Evolutionary conservation across 768 basidiomycete species (phyloP).

Genomic region (Tulasnella calospora): DNA sequence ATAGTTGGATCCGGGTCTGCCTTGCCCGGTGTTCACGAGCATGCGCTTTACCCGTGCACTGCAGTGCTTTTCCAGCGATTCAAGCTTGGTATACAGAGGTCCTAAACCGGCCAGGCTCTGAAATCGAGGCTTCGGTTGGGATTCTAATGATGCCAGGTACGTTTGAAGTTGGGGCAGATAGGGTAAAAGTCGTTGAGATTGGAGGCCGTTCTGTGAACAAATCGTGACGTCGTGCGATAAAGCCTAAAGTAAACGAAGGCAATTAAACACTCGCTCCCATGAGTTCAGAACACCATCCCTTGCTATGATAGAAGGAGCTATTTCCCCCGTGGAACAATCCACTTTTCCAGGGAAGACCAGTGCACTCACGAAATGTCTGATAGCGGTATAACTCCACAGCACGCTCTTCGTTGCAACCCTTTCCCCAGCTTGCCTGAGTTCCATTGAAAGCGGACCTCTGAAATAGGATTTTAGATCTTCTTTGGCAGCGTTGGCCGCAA

Average conservation of each 20-base stretch:
- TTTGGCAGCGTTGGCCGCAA: constrained; percentile 58
- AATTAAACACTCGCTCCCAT: neutral
- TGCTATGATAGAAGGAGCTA: neutral
- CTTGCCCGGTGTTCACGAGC: constrained; percentile 2
- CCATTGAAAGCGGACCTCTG: constrained; percentile 64
- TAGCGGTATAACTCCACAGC: constrained; percentile 71
- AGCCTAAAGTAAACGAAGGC: constrained; percentile 42
- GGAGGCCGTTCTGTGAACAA: constrained; percentile 60
- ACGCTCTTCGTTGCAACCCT: constrained; percentile 75
- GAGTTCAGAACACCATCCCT: neutral
- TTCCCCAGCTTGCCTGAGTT: constrained; percentile 71
- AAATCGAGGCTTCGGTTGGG: constrained; percentile 53
- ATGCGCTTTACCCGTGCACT: neutral
- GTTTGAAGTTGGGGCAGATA: constrained; percentile 54
- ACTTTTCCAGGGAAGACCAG: neutral
- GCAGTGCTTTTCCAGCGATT: constrained; percentile 42
- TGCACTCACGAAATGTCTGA: constrained; percentile 63
- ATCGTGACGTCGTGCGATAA: constrained; percentile 64
- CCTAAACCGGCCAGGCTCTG: constrained; percentile 63
- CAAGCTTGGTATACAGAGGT: constrained; percentile 53
- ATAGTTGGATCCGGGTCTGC: constrained; percentile 1
- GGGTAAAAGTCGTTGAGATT: constrained; percentile 61
- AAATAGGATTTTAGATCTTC: constrained; percentile 67
- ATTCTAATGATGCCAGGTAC: constrained; percentile 58
- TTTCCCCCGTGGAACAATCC: neutral